phyloP scores from a whole-genome alignment of 345 rosid genomes.

The Mangifera indica region DNA sequence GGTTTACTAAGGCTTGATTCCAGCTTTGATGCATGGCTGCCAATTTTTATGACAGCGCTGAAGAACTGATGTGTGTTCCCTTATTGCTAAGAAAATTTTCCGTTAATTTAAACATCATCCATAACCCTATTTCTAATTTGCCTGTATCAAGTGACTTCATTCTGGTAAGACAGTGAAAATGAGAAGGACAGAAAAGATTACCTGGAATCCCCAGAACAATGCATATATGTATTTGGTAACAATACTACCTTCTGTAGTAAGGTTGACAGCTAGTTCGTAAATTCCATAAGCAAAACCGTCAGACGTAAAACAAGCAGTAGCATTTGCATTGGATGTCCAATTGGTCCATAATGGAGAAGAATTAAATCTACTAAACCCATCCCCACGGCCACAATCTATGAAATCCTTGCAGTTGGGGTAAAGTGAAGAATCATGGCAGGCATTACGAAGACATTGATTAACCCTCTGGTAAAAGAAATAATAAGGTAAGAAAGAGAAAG shows the following conservation, averaged over 20 bases:
- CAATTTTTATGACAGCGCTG: not conserved
- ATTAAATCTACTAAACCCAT: not conserved
- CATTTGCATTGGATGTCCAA: constrained; percentile 42
- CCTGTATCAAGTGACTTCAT: not conserved
- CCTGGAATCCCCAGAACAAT: constrained; percentile 97
- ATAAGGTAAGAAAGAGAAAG: constrained; percentile 5
- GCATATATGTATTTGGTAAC: constrained; percentile 69
- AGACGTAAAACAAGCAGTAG: constrained; percentile 47
- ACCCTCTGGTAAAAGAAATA: constrained; percentile 61
- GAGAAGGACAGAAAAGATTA: constrained; percentile 21
- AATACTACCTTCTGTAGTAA: constrained; percentile 39
- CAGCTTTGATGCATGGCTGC: not conserved
- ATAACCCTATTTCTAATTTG: not conserved
- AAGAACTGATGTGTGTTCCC: not conserved
- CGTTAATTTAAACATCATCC: not conserved
- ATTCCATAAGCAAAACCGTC: constrained; percentile 59
- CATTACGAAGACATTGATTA: constrained; percentile 75
- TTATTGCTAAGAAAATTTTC: not conserved
- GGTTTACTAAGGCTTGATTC: not conserved
- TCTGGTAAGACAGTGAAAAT: not conserved
- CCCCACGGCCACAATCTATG: constrained; percentile 65
- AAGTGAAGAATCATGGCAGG: constrained; percentile 33
- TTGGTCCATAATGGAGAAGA: rapidly evolving
- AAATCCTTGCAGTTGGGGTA: constrained; percentile 28
- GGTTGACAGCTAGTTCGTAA: constrained; percentile 50